Base-by-base conservation (phyloP, 2,329 filamentous ascomycete species). In the Rhinocladiella mackenziei region DNA sequence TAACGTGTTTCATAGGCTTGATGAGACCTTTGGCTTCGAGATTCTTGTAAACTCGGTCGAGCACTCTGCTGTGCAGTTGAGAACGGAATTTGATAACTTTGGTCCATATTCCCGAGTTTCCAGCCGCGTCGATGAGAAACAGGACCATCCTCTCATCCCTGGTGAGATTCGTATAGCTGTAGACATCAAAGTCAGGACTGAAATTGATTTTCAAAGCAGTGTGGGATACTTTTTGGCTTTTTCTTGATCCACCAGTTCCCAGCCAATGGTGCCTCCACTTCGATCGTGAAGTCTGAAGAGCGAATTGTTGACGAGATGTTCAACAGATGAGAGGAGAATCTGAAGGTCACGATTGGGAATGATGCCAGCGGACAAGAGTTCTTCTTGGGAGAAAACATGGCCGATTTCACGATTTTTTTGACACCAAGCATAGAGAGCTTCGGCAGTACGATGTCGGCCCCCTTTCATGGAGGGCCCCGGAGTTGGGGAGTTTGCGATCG, bases 1-100 rank as follows among this genome's bases (percentile, higher is more conserved):
- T 89, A 66, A 94, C 89, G 65, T 84, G 92, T 69, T 91, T 92
- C 69, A 97, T 89, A 45, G 83, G 81, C 59, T 86, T 85, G 64
- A 98, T 89, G 62, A 94, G 81, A 25, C 81, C 80, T 63, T 88
- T 89, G 28, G 75, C 71, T 65, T 94, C 86, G 50, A 98, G 80
- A 51, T 83, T 80, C 70, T 94, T 95, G 56, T 97, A 75, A 19
- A 82, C 82, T 58, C 84, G 84, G 57, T 85, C 86, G 58, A 97
- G 77, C 26, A 86, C 80, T 37, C 83, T 83, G 60, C 91, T 86
- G 69, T 94, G 87, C 63, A 95, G 78, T 65, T 87, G 85, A 45
- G 88, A 83, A 49, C 82, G 81, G 56, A 75, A 76, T 64, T 89
- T 86, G 57, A 98, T 83, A 10, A 81, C 84, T 62, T 88, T 87